Base-by-base conservation (phyloP, 2,329 filamentous ascomycete species). In the Aspergillus pseudoviridinutans region DNA sequence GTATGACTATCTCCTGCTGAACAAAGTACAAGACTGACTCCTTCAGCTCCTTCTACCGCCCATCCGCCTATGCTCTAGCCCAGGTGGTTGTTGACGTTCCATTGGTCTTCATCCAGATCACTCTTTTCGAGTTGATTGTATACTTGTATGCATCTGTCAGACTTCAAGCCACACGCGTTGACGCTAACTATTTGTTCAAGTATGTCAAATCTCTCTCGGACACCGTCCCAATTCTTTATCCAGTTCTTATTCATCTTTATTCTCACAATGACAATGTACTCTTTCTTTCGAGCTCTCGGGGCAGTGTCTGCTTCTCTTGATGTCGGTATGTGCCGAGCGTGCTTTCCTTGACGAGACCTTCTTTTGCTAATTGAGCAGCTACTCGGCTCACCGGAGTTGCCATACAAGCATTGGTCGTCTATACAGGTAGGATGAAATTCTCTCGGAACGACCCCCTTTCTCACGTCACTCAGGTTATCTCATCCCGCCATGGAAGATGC, bases 161-260 rank as follows among this genome's bases (percentile, higher is more conserved):
- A 4, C 10, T 6, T 1, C n/a, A 3, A 17, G 1, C 27, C 7
- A 3, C 49, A 22, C 14, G 20, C 41, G 9, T 22, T 54, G 12
- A 22, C n/a, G 27, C 58, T 64, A 32, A 65, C 52, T 7, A 27
- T 32, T 49, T 7, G 7, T 3, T 47, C 6, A 29, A 76, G 74
- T 55, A 85, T 87, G 83, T 71, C 80, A 1, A 79, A 81, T 46
- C 76, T 87, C 6, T 73, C 79, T 24, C 74, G 82, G 29, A 84
- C 83, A 0, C 72, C 84, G 0, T 84, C 82, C 0, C 83, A 87
- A 51, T 87, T 87, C 66, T 87, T 87, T 66, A 86, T 87, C 55
- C 81, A 77, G 22, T 70, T 84, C 0, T 68, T 87, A 2, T 78
- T 84, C 10, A 76, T 84, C 20, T 86, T 81, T 64, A 67, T 76